Percentiles rank a stretch among this genome's conserved stretches.
These are phyloP conservation scores for Nicotiana tabacum DNA, from an alignment of 257 asterid genomes.

Conservation along the genomic window DNA sequence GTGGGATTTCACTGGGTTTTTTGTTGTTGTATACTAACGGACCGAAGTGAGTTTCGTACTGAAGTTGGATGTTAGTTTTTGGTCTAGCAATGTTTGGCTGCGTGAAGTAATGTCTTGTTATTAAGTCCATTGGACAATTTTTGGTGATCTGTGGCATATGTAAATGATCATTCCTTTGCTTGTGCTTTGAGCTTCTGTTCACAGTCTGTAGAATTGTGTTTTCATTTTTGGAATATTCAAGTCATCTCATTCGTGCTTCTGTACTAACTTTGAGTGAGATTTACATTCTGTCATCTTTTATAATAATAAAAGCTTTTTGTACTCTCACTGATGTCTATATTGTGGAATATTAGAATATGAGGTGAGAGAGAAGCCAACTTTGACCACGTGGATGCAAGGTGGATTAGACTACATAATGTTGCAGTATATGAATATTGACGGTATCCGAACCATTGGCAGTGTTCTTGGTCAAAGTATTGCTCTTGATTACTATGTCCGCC, in stretches of 20 bases:
- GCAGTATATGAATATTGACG: conserved; percentile 74
- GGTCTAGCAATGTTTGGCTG: background rate
- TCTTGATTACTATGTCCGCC: conserved; percentile 97
- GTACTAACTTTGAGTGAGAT: background rate
- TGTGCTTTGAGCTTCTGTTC: background rate
- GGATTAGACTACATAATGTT: conserved; percentile 88
- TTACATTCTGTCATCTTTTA: background rate
- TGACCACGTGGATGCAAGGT: conserved; percentile 94
- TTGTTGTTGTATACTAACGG: background rate
- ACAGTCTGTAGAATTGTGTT: background rate
- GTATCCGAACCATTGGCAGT: conserved; percentile 93
- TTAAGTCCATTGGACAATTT: background rate
- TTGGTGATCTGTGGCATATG: background rate
- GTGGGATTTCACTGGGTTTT: no score
- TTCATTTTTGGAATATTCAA: background rate
- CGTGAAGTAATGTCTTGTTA: background rate
- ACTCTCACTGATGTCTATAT: background rate
- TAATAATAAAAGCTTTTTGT: background rate
- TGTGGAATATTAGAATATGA: conserved; percentile 61
- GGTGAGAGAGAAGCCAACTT: conserved; percentile 70
- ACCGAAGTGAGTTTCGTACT: background rate
- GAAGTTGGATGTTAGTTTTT: background rate
- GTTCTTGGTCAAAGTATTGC: conserved; percentile 99
- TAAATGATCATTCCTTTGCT: background rate
- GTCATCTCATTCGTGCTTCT: background rate